Conservation (phyloP, 108 stramenopile genomes). For the Cyclotella distinguenda region DNA sequence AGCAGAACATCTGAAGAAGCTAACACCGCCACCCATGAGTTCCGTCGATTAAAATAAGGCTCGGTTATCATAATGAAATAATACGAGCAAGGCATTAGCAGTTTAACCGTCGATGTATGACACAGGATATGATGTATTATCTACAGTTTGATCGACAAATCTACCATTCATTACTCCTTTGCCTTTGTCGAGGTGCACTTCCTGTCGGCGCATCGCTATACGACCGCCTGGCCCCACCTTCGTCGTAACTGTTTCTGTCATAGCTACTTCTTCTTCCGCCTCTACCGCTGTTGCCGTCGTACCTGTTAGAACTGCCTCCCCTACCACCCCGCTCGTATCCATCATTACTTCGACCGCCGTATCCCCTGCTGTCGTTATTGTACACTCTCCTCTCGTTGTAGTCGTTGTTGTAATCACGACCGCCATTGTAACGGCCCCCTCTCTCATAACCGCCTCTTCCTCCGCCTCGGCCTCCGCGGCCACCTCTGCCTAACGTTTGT, state of each 20-base stretch:
- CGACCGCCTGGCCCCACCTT: conserved; percentile 5
- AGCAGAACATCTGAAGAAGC: no score
- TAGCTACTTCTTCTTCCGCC: conserved; percentile 8
- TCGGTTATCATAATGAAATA: no score
- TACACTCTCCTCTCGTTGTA: conserved; percentile 15
- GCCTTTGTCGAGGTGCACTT: conserved; percentile 7
- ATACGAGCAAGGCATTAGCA: no score
- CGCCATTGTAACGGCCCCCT: conserved; percentile 17
- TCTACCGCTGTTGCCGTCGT: no score
- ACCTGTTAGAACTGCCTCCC: conserved; percentile 18
- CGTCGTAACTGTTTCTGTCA: conserved; percentile 5
- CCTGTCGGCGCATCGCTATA: conserved; percentile 3
- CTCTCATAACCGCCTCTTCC: conserved; percentile 24
- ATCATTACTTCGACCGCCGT: conserved; percentile 16
- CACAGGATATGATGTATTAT: no score
- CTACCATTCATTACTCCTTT: conserved; percentile 25
- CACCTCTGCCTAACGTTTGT: conserved; percentile 41
- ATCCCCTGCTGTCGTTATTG: conserved; percentile 7
- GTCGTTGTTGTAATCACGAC: conserved; percentile 12
- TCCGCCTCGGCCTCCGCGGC: conserved; percentile 47
- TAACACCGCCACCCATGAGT: no score
- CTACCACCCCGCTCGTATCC: background rate
- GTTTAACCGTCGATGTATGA: no score
- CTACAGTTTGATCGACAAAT: no score
- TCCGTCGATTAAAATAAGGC: no score